phyloP scores from a whole-genome alignment of 73 alveolate species.

The Halteria grandinella region DNA sequence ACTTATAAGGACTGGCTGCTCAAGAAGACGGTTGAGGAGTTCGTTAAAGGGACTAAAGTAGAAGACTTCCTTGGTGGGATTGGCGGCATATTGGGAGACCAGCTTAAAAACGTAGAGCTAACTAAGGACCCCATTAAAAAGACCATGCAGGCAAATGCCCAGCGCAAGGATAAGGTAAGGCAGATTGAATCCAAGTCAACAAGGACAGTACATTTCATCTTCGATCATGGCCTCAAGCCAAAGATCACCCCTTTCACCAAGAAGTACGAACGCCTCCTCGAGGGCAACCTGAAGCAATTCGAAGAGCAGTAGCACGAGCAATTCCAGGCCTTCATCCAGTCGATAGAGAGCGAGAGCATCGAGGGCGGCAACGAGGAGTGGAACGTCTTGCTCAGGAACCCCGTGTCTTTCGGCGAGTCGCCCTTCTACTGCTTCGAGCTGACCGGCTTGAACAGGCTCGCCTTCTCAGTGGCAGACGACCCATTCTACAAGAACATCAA shows the following conservation, averaged over 20 bases:
- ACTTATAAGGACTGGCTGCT: slow-evolving; percentile 78
- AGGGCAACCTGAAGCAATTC: slow-evolving; percentile 24
- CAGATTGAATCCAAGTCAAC: slow-evolving; percentile 13
- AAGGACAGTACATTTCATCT: slow-evolving; percentile 42
- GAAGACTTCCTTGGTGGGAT: slow-evolving; percentile 12
- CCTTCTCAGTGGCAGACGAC: slow-evolving; percentile 41
- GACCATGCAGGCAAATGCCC: slow-evolving; percentile 7
- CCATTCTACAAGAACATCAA: slow-evolving; percentile 42
- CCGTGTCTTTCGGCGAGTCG: slow-evolving; percentile 11
- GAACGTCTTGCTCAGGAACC: too few species aligned
- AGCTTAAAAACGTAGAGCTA: slow-evolving; percentile 9
- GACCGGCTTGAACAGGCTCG: slow-evolving; percentile 24
- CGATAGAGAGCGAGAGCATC: slow-evolving; percentile 13
- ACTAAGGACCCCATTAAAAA: slow-evolving; percentile 49
- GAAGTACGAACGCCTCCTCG: slow-evolving; percentile 14
- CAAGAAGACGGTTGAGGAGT: slow-evolving; percentile 63
- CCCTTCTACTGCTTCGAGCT: slow-evolving; percentile 22
- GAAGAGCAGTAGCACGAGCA: slow-evolving; percentile 35
- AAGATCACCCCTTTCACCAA: slow-evolving; percentile 29
- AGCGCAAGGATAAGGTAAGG: slow-evolving; percentile 55
- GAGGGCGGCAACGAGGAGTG: slow-evolving; percentile 11
- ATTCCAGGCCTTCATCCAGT: neutral
- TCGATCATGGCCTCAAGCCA: neutral
- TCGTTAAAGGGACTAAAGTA: slow-evolving; percentile 46
- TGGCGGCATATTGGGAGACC: neutral